phyloP scores from a whole-genome alignment of 352 stramenopile species.

The Saprolegnia parasitica region DNA sequence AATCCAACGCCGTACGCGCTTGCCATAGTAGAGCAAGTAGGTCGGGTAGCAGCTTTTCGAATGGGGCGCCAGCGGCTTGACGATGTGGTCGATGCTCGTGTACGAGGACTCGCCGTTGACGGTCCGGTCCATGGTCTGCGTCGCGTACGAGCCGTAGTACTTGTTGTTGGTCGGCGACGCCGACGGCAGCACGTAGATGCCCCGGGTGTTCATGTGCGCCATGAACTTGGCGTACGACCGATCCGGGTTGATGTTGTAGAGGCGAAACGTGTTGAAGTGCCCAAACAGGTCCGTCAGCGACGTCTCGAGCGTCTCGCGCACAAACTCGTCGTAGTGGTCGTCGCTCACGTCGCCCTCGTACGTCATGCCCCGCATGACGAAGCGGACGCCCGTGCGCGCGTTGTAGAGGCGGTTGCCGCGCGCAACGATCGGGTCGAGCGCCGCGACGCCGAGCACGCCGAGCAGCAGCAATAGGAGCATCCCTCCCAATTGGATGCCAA shows the following conservation, averaged over 20 bases:
- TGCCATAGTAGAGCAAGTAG: constrained; percentile 78
- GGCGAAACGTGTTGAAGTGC: constrained; percentile 31
- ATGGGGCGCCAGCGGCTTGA: background rate
- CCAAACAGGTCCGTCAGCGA: constrained; percentile 50
- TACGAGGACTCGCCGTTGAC: constrained; percentile 9
- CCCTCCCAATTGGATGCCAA: too few relatives aligned
- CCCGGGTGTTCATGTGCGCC: background rate
- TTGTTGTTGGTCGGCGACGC: constrained; percentile 5
- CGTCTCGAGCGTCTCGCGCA: constrained; percentile 53
- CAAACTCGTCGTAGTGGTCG: constrained; percentile 79
- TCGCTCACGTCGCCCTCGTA: constrained; percentile 85
- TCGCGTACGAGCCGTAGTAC: constrained; percentile 32
- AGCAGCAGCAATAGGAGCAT: too few relatives aligned
- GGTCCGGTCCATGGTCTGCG: constrained; percentile 44
- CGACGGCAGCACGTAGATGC: constrained; percentile 8
- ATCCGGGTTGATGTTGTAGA: constrained; percentile 24
- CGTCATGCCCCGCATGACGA: constrained; percentile 83
- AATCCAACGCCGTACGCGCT: constrained; percentile 41
- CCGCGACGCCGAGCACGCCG: too few relatives aligned
- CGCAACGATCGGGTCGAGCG: constrained; percentile 43
- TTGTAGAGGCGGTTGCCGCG: constrained; percentile 85
- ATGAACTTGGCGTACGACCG: constrained; percentile 20
- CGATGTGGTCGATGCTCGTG: background rate
- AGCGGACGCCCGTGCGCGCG: constrained; percentile 62
- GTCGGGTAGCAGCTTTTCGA: constrained; percentile 70